Evolutionary conservation across 2,329 filamentous ascomycete genomes (phyloP).

Genomic region (Tolypocladium ophioglossoides): DNA sequence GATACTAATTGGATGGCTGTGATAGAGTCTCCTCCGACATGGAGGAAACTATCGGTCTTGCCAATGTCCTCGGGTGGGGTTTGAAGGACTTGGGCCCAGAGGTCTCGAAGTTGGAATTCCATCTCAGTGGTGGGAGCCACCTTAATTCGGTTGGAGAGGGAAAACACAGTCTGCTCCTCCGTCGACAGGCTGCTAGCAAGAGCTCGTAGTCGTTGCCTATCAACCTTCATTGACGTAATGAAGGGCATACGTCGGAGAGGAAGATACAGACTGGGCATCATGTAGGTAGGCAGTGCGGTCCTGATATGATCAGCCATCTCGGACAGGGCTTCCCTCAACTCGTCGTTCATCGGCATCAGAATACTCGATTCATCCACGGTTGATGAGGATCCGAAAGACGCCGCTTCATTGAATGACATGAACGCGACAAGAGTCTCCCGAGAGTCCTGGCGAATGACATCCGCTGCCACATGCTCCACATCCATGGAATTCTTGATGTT

Average conservation of each 20-base stretch:
- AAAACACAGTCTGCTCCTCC: background rate
- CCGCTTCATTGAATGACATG: background rate
- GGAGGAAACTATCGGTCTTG: constrained; percentile 14
- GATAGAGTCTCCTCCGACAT: constrained; percentile 19
- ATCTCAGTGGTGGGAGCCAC: background rate
- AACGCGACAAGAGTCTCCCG: background rate
- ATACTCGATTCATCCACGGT: background rate
- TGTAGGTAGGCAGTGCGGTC: constrained; percentile 1
- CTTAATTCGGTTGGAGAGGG: background rate
- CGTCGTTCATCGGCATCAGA: background rate
- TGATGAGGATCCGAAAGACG: background rate
- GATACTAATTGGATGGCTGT: constrained; percentile 3
- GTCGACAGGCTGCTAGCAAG: background rate
- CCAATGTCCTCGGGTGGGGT: constrained; percentile 9
- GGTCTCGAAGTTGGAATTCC: background rate
- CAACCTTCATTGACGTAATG: background rate
- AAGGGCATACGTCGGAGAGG: background rate
- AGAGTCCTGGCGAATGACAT: background rate
- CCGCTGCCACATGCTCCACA: background rate
- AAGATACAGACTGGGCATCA: constrained; percentile 1
- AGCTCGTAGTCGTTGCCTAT: background rate
- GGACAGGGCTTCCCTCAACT: background rate
- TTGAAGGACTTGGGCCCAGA: constrained; percentile 23
- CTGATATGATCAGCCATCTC: background rate
- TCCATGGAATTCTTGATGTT: background rate